Evolutionary conservation across 352 stramenopile genomes (phyloP).

Genomic region (Phytophthora palmivora): DNA sequence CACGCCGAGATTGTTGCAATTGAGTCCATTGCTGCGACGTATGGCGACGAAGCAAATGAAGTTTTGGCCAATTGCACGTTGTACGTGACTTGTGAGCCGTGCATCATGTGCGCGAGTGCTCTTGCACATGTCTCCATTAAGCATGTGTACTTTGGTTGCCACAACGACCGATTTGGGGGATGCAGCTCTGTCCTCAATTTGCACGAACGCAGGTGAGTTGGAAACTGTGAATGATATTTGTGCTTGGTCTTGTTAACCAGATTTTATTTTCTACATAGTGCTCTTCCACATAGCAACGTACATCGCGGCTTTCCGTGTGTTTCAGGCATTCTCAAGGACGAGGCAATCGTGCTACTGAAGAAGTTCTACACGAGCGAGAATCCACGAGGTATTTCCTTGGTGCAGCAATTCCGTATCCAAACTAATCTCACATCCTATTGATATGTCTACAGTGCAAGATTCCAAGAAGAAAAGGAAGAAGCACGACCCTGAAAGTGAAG

Average conservation of each 20-base stretch:
- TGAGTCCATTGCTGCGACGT: constrained; percentile 67
- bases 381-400: constrained; percentile 61
- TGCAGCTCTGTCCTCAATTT: constrained; percentile 91
- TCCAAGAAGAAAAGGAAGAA: constrained; percentile 86
- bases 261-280: constrained; percentile 15
- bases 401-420: neutral
- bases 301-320: constrained; percentile 71
- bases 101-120: constrained; percentile 95
- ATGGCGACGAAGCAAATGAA: constrained; percentile 45
- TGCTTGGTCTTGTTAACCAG: constrained; percentile 2
- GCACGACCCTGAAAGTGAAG: constrained; percentile 11
- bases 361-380: constrained; percentile 93
- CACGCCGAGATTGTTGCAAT: constrained; percentile 94
- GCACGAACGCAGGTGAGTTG: constrained; percentile 62
- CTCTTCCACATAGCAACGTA: constrained; percentile 51
- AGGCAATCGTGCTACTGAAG: constrained; percentile 86
- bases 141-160: constrained; percentile 89
- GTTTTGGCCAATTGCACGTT: constrained; percentile 70
- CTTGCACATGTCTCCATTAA: constrained; percentile 80
- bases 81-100: constrained; percentile 94
- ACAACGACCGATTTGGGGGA: constrained; percentile 94
- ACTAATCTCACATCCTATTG: constrained; percentile 9
- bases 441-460: constrained; percentile 57
- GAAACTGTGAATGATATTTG: neutral
- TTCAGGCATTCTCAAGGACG: constrained; percentile 81